Evolutionary conservation across 1,284 basidiomycete genomes (phyloP).

Genomic region (Pseudozyma sp.): DNA sequence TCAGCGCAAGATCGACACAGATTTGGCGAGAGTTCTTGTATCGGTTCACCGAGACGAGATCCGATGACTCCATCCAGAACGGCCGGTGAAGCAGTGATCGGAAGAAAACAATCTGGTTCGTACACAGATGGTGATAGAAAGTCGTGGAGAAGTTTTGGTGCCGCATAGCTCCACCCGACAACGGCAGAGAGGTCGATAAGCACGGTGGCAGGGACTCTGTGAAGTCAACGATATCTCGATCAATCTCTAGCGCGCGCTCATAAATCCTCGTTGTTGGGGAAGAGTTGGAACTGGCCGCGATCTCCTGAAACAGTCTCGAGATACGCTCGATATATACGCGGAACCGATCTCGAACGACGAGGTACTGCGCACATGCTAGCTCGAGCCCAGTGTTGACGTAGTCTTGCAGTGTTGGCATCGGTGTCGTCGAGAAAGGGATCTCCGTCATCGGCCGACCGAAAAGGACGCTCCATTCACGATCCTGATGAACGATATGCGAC

Average conservation of each 20-base stretch:
- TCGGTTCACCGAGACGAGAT: slow-evolving; percentile 21
- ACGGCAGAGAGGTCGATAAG: slow-evolving; percentile 13
- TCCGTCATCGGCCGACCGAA: slow-evolving; percentile 47
- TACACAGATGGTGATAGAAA: slow-evolving; percentile 45
- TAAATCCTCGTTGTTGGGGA: slow-evolving; percentile 29
- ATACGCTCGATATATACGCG: slow-evolving; percentile 38
- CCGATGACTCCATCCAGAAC: slow-evolving; percentile 48
- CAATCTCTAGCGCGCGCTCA: slow-evolving; percentile 42
- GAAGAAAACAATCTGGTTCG: slow-evolving; percentile 47
- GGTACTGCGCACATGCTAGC: slow-evolving; percentile 39
- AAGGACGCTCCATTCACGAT: slow-evolving; percentile 45
- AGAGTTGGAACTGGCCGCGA: slow-evolving; percentile 39
- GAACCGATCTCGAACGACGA: slow-evolving; percentile 39
- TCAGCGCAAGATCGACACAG: slow-evolving; percentile 39
- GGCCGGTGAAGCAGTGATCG: slow-evolving; percentile 44
- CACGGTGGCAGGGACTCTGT: slow-evolving; percentile 27
- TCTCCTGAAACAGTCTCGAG: slow-evolving; percentile 41
- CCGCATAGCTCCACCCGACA: slow-evolving; percentile 31
- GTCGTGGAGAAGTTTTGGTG: slow-evolving; percentile 46
- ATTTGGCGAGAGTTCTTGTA: slow-evolving; percentile 40
- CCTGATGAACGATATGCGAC: slow-evolving; percentile 47
- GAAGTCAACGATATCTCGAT: slow-evolving; percentile 33
- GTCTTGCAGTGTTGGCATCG: slow-evolving; percentile 29
- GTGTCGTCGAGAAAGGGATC: slow-evolving; percentile 39
- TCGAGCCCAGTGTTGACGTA: slow-evolving; percentile 36